Evolutionary conservation across 2,329 filamentous ascomycete species (phyloP), one percentile per base, ranked within the genome.

Genomic region (Cladosporium sp.): DNA sequence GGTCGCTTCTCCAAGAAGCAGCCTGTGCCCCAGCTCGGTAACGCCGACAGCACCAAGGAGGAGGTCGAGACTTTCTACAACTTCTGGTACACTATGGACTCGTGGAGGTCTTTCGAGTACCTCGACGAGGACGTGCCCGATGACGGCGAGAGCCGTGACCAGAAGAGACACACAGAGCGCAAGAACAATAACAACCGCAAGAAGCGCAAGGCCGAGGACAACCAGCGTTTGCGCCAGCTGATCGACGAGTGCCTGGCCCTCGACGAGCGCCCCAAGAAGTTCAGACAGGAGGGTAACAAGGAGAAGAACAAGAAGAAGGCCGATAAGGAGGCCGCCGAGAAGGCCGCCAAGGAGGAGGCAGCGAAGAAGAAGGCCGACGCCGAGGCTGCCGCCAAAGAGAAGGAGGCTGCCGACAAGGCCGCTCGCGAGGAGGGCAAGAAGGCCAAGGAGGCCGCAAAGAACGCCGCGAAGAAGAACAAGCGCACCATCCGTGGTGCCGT

Each of bases 61-160:
- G 85, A 96, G 7, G 93, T 99, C 41, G 91, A 97, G 68, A 77
- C 79, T 48, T 99, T 99, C 73, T 99, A 99, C 82, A 96, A 99
- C 80, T 99, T 97, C 79, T 99, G 88, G 86, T 99, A 97, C 80
- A 95, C 92, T 80, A 95, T 99, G 64, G 93, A 99, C 80, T 93
- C 87, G 71, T 99, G 93, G 93, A 82, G 93, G 55, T 85, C 88
- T 2, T 99, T 99, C 65, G 93, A 99, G 76, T 99, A 99, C 73
- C 87, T 95, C 53, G 93, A 99, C 67, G 93, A 99, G 78, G 93
- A 99, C 68, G 92, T 99, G 24, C 93, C 93, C 36, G 93, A 99
- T 66, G 93, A 99, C 78, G 96, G 93, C 71, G 93, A 97, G 77
- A 96, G 91, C 78, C 91, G 93, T 70, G 92, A 97, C 75, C 93